Conservation (phyloP, 2,329 filamentous ascomycete species). For the Colletotrichum acutatum region DNA sequence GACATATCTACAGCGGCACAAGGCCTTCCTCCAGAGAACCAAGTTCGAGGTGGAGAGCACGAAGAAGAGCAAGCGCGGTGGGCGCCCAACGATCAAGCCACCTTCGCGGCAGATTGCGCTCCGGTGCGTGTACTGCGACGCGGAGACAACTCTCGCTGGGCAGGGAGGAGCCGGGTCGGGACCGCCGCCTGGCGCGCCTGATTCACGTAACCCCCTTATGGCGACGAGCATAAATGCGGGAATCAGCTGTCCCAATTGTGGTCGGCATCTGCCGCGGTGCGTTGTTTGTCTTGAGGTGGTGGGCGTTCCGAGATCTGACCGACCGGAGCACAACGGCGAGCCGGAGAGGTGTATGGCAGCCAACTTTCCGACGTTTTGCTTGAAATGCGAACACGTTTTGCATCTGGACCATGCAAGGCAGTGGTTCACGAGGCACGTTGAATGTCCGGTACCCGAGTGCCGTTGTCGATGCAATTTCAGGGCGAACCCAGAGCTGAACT, state of each 20-base stretch:
- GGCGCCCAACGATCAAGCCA: constrained; percentile 70
- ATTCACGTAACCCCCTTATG: constrained; percentile 65
- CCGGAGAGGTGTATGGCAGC: constrained; percentile 59
- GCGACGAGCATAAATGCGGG: constrained; percentile 68
- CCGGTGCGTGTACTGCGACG: constrained; percentile 81
- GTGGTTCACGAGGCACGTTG: constrained; percentile 73
- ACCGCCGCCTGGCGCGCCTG: constrained; percentile 36
- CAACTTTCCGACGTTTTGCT: constrained; percentile 75
- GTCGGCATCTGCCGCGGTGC: constrained; percentile 73
- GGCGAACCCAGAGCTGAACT: constrained; percentile 69
- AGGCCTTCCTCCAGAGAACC: constrained; percentile 77
- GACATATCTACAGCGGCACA: constrained; percentile 78
- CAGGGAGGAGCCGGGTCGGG: constrained; percentile 29
- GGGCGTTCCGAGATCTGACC: constrained; percentile 70
- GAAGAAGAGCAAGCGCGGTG: constrained; percentile 73
- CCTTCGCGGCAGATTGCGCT: constrained; percentile 78
- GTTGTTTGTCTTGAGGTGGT: constrained; percentile 76
- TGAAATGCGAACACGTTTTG: constrained; percentile 74
- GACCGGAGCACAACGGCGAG: constrained; percentile 63
- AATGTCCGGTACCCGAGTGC: constrained; percentile 77
- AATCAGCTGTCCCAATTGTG: constrained; percentile 74
- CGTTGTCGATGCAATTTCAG: constrained; percentile 72
- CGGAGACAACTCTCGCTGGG: constrained; percentile 56
- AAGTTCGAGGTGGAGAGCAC: constrained; percentile 84
- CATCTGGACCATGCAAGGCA: constrained; percentile 74